A percentile compares a stretch with the other conserved stretches of the same genome.
phyloP scores from a whole-genome alignment of 352 stramenopile genomes.

The Globisporangium takayamanum region DNA sequence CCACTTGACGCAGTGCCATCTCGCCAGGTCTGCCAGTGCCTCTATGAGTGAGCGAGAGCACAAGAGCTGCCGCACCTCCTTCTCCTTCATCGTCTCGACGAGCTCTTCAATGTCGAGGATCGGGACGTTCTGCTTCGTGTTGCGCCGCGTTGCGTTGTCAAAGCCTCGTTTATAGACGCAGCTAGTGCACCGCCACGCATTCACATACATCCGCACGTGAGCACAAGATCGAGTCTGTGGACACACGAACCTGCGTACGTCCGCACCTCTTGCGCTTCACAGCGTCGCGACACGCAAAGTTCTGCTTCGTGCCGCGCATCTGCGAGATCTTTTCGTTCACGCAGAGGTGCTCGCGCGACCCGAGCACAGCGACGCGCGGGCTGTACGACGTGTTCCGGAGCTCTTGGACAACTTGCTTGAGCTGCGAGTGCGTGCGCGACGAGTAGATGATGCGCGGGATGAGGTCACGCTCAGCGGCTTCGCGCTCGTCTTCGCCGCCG shows the following conservation, averaged over 20 bases:
- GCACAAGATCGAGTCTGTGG: neutral
- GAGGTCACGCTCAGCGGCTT: conserved; percentile 25
- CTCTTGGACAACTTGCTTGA: conserved; percentile 96
- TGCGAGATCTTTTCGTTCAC: conserved; percentile 93
- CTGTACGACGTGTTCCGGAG: conserved; percentile 94
- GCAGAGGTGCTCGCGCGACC: conserved; percentile 95
- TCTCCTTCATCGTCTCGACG: conserved; percentile 80
- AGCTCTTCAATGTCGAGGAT: conserved; percentile 99
- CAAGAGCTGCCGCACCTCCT: conserved; percentile 26
- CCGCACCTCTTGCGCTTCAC: conserved; percentile 85
- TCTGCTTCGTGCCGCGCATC: conserved; percentile 79
- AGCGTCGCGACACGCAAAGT: conserved; percentile 79
- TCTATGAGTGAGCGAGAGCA: neutral
- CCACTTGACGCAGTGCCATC: neutral
- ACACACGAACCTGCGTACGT: neutral
- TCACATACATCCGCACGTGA: neutral
- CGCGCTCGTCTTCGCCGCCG: conserved; percentile 16
- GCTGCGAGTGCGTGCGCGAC: conserved; percentile 97
- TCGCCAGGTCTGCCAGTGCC: neutral
- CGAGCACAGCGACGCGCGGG: conserved; percentile 85
- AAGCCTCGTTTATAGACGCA: conserved; percentile 78
- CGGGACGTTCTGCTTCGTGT: conserved; percentile 40
- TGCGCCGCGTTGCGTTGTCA: conserved; percentile 47
- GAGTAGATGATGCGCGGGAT: conserved; percentile 96
- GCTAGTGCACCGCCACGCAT: conserved; percentile 16